Percentiles rank a stretch among this genome's conserved stretches.
Conservation (phyloP, 345 rosid species). For the Turritis glabra region DNA sequence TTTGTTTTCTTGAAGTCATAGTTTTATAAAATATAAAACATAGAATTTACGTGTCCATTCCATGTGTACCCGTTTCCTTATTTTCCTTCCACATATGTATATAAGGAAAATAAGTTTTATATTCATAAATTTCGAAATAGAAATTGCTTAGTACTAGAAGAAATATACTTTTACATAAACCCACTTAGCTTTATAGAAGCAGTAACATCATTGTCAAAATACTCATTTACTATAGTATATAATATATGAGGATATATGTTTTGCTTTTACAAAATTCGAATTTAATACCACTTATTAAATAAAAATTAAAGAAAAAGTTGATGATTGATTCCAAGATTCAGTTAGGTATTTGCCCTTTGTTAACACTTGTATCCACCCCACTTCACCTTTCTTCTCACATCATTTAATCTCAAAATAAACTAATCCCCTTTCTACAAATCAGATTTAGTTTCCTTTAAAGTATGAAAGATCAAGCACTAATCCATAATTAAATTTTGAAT, state of each 20-base stretch:
- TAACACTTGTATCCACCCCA: conserved; percentile 33
- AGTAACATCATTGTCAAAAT: not conserved
- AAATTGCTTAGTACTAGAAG: not conserved
- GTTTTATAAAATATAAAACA: not conserved
- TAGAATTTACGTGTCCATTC: not conserved
- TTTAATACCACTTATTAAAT: conserved; percentile 13
- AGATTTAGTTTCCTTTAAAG: not conserved
- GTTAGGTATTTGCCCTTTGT: conserved; percentile 12
- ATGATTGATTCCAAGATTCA: conserved; percentile 16
- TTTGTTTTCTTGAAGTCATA: conserved; percentile 2
- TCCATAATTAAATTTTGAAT: not conserved
- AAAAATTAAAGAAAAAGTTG: not conserved
- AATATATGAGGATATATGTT: conserved; percentile 11
- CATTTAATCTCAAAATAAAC: not conserved
- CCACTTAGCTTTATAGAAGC: conserved; percentile 10
- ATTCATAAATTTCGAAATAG: conserved; percentile 4
- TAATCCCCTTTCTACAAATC: not conserved
- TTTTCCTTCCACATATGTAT: not conserved
- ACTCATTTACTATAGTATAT: not conserved
- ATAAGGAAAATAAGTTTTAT: not conserved
- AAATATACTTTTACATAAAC: conserved; percentile 4
- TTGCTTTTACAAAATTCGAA: conserved; percentile 24
- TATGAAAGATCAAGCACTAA: not conserved
- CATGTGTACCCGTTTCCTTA: not conserved
- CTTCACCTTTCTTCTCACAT: not conserved